Conservation (phyloP, 164 flowering plant genomes). For the grape (Vitis vinifera) region ASM3070453v1 NC_081811.1:10776001-10776500, state of each 20-base stretch:
- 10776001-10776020: background rate
- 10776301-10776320: too few species aligned
- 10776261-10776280: constrained; percentile 1
- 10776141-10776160: constrained; percentile 73
- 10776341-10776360: too few species aligned
- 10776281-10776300: too few species aligned
- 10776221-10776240: background rate
- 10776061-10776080: constrained; percentile 64
- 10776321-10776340: too few species aligned
- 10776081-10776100: constrained; percentile 62
- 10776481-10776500: constrained; percentile 73
- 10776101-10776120: constrained; percentile 87
- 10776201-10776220: constrained; percentile 16
- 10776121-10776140: constrained; percentile 96
- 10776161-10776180: constrained; percentile 55
- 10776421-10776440: constrained; percentile 41
- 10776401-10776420: too few species aligned
- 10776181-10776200: constrained; percentile 77
- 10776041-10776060: background rate
- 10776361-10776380: too few species aligned
- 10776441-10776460: constrained; percentile 74
- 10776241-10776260: constrained; percentile 10
- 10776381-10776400: too few species aligned
- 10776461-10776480: constrained; percentile 95
- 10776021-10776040: background rate